Conservation (phyloP, 768 basidiomycete genomes). For the Boletus rufocinnamomeus region DNA sequence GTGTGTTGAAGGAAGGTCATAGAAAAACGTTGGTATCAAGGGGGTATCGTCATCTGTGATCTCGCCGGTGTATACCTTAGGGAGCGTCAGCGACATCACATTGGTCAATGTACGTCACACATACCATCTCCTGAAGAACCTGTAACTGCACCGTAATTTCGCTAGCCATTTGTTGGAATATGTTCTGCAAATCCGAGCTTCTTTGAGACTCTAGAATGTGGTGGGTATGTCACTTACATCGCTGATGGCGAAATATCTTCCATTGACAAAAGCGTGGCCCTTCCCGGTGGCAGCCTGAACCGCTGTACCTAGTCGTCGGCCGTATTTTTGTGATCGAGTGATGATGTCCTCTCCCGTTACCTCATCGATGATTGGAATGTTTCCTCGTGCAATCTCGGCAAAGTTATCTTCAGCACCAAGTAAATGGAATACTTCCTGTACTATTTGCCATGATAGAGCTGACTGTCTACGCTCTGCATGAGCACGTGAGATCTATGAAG, state of each 20-base stretch:
- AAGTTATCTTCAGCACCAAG: conserved; percentile 42
- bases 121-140: conserved; percentile 74
- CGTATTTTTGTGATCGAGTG: conserved; percentile 53
- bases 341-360: conserved; percentile 36
- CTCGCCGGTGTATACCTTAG: conserved; percentile 57
- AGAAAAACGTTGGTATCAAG: conserved; percentile 77
- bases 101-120: conserved; percentile 14
- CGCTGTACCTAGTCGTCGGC: conserved; percentile 56
- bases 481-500: conserved; percentile 40
- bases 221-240: conserved; percentile 53
- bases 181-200: conserved; percentile 14
- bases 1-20: conserved; percentile 77
- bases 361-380: conserved; percentile 29
- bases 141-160: conserved; percentile 62
- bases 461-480: conserved; percentile 36
- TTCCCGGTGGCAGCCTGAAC: conserved; percentile 33
- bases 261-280: conserved; percentile 87
- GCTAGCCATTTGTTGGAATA: conserved; percentile 32
- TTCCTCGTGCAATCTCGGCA: conserved; percentile 40
- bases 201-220: background rate
- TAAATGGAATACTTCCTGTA: conserved; percentile 41
- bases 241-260: conserved; percentile 69
- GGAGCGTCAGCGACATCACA: conserved; percentile 1
- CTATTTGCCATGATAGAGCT: conserved; percentile 45
- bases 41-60: conserved; percentile 54